Percentiles rank a stretch among this genome's conserved stretches.
Evolutionary conservation across 495 filamentous ascomycete genomes (phyloP).

Genomic region (Lentithecium fluviatile): DNA sequence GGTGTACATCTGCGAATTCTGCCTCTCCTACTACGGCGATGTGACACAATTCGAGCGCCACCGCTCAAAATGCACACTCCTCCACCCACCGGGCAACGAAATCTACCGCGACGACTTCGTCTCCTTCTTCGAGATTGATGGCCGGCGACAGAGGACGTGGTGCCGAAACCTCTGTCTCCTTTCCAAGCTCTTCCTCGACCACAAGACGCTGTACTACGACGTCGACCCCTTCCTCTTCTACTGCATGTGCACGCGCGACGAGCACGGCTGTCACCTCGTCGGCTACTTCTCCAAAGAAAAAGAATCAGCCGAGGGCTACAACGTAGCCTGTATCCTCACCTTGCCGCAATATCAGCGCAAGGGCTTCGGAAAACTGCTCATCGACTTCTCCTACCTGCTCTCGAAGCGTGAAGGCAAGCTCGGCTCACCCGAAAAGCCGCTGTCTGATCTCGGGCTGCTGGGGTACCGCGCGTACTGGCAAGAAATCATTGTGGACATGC

Average conservation of each 20-base stretch:
- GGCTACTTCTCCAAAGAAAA: constrained; percentile 99
- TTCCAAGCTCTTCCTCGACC: constrained; percentile 94
- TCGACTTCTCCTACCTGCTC: constrained; percentile 97
- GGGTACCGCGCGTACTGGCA: constrained; percentile 97
- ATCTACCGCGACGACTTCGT: constrained; percentile 95
- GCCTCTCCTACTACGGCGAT: constrained; percentile 83
- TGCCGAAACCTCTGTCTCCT: constrained; percentile 94
- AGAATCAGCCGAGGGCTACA: constrained; percentile 92
- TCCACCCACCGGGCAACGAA: constrained; percentile 94
- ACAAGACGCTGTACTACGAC: constrained; percentile 99
- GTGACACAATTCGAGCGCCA: constrained; percentile 77
- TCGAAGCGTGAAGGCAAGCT: constrained; percentile 92
- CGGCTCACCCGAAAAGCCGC: constrained; percentile 92
- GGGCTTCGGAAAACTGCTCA: constrained; percentile 87
- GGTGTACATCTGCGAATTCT: constrained; percentile 97
- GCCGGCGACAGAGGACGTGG: constrained; percentile 91
- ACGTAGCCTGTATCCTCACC: constrained; percentile 95
- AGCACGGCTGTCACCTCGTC: constrained; percentile 85
- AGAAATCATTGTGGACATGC: constrained; percentile 81
- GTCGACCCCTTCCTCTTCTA: constrained; percentile 99
- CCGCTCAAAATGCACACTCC: constrained; percentile 82
- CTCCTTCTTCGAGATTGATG: constrained; percentile 97
- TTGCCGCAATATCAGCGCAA: constrained; percentile 93
- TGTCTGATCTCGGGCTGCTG: constrained; percentile 87
- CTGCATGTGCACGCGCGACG: constrained; percentile 87